Conservation (phyloP, 192 early-diverging fungal genomes). For the Phycomyces nitens region DNA sequence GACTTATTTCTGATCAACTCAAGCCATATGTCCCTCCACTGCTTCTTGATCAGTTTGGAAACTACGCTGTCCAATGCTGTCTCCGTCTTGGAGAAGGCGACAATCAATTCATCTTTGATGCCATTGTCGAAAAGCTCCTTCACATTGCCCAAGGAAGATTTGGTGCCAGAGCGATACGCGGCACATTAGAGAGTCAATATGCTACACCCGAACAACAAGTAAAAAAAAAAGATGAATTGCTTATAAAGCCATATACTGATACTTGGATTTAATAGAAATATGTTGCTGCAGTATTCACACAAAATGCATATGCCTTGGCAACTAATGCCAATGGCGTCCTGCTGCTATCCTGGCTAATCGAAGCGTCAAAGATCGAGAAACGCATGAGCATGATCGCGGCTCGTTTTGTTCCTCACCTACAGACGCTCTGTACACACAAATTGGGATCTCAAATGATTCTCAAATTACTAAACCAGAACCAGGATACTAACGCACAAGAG, state of each 20-base stretch:
- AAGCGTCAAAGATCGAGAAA: conserved; percentile 74
- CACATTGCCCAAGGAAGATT: conserved; percentile 91
- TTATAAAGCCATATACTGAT: neutral
- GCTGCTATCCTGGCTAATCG: conserved; percentile 90
- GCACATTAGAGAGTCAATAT: conserved; percentile 82
- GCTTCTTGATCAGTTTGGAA: conserved; percentile 95
- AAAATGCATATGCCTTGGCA: conserved; percentile 68
- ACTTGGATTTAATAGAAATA: conserved; percentile 63
- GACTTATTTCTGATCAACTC: conserved; percentile 55
- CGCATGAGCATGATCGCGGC: conserved; percentile 79
- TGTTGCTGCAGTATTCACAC: conserved; percentile 84
- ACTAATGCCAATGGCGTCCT: conserved; percentile 89
- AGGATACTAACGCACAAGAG: conserved; percentile 84
- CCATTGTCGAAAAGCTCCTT: conserved; percentile 77
- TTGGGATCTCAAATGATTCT: conserved; percentile 74
- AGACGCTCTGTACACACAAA: conserved; percentile 80
- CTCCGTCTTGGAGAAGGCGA: conserved; percentile 69
- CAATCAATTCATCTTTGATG: conserved; percentile 94
- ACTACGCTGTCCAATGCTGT: conserved; percentile 97
- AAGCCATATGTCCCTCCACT: conserved; percentile 77
- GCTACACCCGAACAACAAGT: conserved; percentile 76
- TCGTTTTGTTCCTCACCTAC: conserved; percentile 70
- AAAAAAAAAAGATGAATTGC: neutral
- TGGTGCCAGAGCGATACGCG: conserved; percentile 88
- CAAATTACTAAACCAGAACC: conserved; percentile 83